Percentiles rank a stretch among this genome's conserved stretches.
phyloP scores from a whole-genome alignment of 495 filamentous ascomycete species.

The Penicillium crystallinum region DNA sequence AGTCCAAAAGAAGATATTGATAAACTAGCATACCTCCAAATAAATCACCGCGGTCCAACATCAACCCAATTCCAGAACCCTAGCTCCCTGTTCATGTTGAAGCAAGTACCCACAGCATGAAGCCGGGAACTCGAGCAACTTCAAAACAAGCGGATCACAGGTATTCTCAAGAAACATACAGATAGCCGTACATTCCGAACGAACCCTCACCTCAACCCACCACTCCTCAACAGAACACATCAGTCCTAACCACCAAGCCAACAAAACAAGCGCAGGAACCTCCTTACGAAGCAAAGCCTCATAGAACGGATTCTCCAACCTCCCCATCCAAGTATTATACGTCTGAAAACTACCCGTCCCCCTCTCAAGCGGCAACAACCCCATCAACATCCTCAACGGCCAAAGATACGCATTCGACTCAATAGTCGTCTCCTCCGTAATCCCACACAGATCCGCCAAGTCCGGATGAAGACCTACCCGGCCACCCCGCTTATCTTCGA shows the following conservation, averaged over 20 bases:
- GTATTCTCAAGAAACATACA: constrained; percentile 39
- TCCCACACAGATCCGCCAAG: constrained; percentile 36
- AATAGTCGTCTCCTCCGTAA: constrained; percentile 31
- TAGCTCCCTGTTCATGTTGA: constrained; percentile 61
- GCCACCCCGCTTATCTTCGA: constrained; percentile 28
- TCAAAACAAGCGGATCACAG: constrained; percentile 20
- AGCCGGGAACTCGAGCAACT: constrained; percentile 49
- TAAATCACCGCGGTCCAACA: too few relatives aligned
- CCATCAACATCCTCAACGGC: constrained; percentile 34
- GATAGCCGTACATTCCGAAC: constrained; percentile 43
- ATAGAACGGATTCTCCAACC: constrained; percentile 30
- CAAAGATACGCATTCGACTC: constrained; percentile 38
- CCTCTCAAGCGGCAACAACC: constrained; percentile 22
- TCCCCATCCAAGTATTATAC: constrained; percentile 34
- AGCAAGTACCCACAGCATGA: constrained; percentile 76
- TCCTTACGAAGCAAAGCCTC: constrained; percentile 33
- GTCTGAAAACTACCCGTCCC: constrained; percentile 10
- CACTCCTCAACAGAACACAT: constrained; percentile 29
- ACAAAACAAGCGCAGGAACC: constrained; percentile 37
- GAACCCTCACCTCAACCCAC: constrained; percentile 37
- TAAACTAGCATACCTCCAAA: neutral
- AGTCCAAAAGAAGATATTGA: neutral
- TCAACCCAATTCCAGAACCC: constrained; percentile 1
- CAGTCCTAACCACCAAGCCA: constrained; percentile 43
- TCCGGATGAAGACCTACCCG: constrained; percentile 30